These are phyloP conservation scores for Nitzschia sp. DNA, from an alignment of 108 stramenopile species.

Conservation along the genomic window DNA sequence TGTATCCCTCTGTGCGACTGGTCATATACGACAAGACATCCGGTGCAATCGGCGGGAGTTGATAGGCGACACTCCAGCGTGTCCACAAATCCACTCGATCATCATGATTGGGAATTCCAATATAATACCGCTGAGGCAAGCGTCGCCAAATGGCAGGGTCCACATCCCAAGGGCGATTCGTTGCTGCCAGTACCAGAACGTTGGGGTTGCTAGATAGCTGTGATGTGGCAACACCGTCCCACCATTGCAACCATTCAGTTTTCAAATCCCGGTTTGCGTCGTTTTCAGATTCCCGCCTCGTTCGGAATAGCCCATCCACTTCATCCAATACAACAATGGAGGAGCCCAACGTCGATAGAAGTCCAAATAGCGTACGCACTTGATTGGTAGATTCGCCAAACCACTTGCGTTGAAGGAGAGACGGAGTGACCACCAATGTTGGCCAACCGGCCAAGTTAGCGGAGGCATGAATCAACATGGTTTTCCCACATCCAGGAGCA, in stretches of 20 bases:
- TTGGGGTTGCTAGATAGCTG: slow-evolving; percentile 11
- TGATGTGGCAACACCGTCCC: slow-evolving; percentile 73
- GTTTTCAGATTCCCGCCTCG: slow-evolving; percentile 65
- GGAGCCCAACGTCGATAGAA: slow-evolving; percentile 40
- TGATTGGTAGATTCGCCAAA: slow-evolving; percentile 92
- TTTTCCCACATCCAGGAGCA: slow-evolving; percentile 94
- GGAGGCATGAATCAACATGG: slow-evolving; percentile 74
- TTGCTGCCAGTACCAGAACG: slow-evolving; percentile 85
- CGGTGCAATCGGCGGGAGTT: slow-evolving; percentile 27
- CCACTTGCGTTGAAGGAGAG: slow-evolving; percentile 86
- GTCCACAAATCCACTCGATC: slow-evolving; percentile 68
- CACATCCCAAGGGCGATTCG: slow-evolving; percentile 94
- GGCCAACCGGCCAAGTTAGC: slow-evolving; percentile 80
- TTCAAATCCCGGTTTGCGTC: slow-evolving; percentile 91
- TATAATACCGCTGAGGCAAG: slow-evolving; percentile 76
- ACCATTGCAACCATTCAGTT: slow-evolving; percentile 95
- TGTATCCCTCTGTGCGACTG: slow-evolving; percentile 54
- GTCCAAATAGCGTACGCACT: slow-evolving; percentile 88
- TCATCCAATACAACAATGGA: slow-evolving; percentile 92
- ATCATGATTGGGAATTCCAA: slow-evolving; percentile 78
- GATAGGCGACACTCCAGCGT: slow-evolving; percentile 37
- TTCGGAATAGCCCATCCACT: slow-evolving; percentile 88
- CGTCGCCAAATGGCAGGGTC: slow-evolving; percentile 89
- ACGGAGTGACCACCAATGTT: slow-evolving; percentile 88
- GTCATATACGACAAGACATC: slow-evolving; percentile 45